Evolutionary conservation across 306 rosid species (phyloP), one percentile per base, ranked within the genome.

Genomic region (Inga oerstediana): DNA sequence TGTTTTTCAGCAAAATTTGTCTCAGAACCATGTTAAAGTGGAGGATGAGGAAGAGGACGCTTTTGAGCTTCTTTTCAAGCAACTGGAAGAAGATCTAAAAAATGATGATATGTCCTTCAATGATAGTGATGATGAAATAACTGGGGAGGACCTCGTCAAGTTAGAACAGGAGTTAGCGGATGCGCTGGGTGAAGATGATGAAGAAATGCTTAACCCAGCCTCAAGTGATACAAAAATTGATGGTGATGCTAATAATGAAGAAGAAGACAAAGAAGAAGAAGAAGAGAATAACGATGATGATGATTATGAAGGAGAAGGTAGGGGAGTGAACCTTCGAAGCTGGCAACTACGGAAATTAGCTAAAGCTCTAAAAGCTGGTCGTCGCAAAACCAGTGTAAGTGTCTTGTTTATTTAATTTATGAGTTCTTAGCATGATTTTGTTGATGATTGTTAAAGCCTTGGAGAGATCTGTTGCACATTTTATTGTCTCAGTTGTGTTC

Each of bases 311-410:
- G 86, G 79, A 39, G 90, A 79, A 24, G 92, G 88, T 72, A 69
- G 48, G 65, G 76, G 80, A 0, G 78, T 81, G 79, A 87, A 89
- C 79, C 96, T 95, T 67, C 89, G 85, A 90, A 92, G 85, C 79
- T 93, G 99, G 98, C 99, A 95, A 80, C 76, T 91, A 37, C 85
- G 91, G 87, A 88, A 90, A 86, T 83, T 96, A 87, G 99, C 99
- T 20, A 78, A 75, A 44, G 99, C 93, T 75, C 86, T 96, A 27
- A 96, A 89, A 89, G 72, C 68, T 51, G 99, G 99, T 65, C 94
- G 97, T 65, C 96, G 98, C 2, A 94, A 94, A 92, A 88, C 90
- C 34, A 91, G 92, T 64, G 97, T 94, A 88, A 67, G 97, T 72
- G 52, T 81, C 71, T 79, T 43, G 4, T 22, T 37, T 70, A 61